Evolutionary conservation across 2,329 filamentous ascomycete genomes (phyloP).

Genomic region (Gremmenia infestans): DNA sequence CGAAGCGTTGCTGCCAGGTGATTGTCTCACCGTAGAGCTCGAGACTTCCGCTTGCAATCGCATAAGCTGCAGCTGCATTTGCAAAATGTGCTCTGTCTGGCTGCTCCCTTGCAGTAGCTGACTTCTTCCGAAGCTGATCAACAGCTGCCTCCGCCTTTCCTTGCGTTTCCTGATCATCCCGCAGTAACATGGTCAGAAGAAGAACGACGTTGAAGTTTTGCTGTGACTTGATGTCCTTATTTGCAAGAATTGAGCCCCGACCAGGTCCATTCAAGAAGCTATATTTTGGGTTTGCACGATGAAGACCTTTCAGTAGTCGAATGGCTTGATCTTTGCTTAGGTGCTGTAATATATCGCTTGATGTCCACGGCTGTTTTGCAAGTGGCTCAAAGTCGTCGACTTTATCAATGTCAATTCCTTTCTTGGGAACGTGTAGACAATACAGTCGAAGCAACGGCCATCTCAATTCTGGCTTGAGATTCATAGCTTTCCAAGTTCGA

Average conservation of each 20-base stretch:
- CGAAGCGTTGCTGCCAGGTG: conserved; percentile 33
- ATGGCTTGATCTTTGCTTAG: conserved; percentile 9
- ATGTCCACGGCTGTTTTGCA: conserved; percentile 6
- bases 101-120: conserved; percentile 22
- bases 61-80: conserved; percentile 26
- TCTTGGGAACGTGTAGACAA: conserved; percentile 12
- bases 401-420: conserved; percentile 11
- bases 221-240: neutral
- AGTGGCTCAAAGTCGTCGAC: conserved; percentile 6
- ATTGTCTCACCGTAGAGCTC: conserved; percentile 29
- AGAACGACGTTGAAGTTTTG: conserved; percentile 8
- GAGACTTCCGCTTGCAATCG: conserved; percentile 32
- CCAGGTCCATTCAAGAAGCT: conserved; percentile 2
- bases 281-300: conserved; percentile 1
- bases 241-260: conserved; percentile 5
- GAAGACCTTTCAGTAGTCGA: conserved; percentile 6
- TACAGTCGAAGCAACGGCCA: conserved; percentile 13
- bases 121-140: conserved; percentile 14
- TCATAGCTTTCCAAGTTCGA: neutral
- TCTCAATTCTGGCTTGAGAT: conserved; percentile 2
- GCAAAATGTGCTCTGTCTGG: conserved; percentile 29
- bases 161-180: conserved; percentile 2
- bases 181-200: conserved; percentile 11
- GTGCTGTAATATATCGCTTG: conserved; percentile 9
- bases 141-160: conserved; percentile 2